phyloP scores from a whole-genome alignment of 768 basidiomycete genomes.

The Lactarius akahatsu region DNA sequence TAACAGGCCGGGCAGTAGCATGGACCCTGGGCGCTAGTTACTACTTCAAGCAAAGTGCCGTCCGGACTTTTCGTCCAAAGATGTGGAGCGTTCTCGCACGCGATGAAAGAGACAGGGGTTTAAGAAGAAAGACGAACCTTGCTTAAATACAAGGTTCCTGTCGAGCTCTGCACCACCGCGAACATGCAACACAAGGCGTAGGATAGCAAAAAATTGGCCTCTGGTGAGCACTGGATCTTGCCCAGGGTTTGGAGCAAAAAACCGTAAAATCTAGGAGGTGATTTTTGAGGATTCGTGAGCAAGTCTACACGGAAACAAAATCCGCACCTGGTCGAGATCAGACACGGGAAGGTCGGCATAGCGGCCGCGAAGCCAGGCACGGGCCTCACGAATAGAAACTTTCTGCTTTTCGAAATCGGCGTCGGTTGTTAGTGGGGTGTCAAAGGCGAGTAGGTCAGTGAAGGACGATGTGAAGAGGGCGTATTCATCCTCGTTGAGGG shows the following conservation, averaged over 20 bases:
- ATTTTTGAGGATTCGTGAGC: neutral
- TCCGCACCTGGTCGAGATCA: conserved; percentile 59
- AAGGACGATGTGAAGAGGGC: conserved; percentile 62
- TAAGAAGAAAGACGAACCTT: conserved; percentile 50
- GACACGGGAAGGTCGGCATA: conserved; percentile 53
- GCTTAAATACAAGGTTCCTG: conserved; percentile 66
- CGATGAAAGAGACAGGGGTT: neutral
- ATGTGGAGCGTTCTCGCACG: no score
- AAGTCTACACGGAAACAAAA: conserved; percentile 1
- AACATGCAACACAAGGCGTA: conserved; percentile 65
- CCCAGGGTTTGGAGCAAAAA: conserved; percentile 58
- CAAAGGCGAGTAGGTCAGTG: conserved; percentile 38
- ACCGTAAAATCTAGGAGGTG: conserved; percentile 53
- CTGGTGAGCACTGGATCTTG: conserved; percentile 56
- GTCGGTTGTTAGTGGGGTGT: conserved; percentile 38
- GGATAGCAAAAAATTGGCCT: conserved; percentile 74
- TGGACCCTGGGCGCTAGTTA: neutral
- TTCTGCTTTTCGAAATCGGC: conserved; percentile 52
- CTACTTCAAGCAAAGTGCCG: neutral
- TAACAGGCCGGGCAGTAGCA: neutral
- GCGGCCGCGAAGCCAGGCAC: conserved; percentile 74
- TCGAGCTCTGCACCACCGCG: conserved; percentile 61
- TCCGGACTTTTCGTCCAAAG: neutral
- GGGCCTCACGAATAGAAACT: conserved; percentile 62
- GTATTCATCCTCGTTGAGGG: conserved; percentile 74